Evolutionary conservation across 1,284 basidiomycete species (phyloP), one percentile per base, ranked within the genome.

Genomic region (Sanghuangporus weigelae): DNA sequence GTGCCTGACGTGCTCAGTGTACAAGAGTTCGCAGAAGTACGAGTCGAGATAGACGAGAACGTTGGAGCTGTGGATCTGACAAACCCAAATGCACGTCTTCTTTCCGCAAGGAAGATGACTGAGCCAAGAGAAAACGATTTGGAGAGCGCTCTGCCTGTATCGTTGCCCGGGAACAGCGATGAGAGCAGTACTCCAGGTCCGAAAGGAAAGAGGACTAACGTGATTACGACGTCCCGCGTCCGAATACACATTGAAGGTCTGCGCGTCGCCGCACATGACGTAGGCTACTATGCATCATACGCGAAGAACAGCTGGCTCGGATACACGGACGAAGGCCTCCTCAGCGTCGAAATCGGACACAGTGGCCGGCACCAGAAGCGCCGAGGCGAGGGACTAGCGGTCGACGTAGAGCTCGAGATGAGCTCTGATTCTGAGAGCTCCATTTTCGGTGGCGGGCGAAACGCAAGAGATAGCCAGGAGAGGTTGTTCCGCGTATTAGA

Each of bases 311-410:
- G 75, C 11, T 67, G 64, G 40, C 54, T 73, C 12, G 72, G 73
- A 5, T 83, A 82, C 67, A 71, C 78, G 49, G 82, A 84, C 64
- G 76, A 81, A 66, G 81, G 82, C 2, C 66, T 82, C 7, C 65
- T 82, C 16, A 79, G 75, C 62, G 70, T 80, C 26, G 75, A 78
- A 58, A 68, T 79, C 1, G 75, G 75, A 7, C 44, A n/a, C 16
- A 46, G 44, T 7, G 8, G 16, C 8, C 44, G 26, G 26, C 62
- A 60, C 6, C 21, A 53, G 7, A 67, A 63, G 12, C 65, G 39
- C 6, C 53, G 60, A 7, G 73, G 71, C 8, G 65, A 76, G 63
- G 76, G 74, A 12, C 69, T 74, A 63, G 70, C 71, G 12, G 59
- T 80, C 3, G 78, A 78, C 53, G 49, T 82, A 23, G 79, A 81